phyloP scores from a whole-genome alignment of 345 rosid species.

The Reutealis trisperma region DNA sequence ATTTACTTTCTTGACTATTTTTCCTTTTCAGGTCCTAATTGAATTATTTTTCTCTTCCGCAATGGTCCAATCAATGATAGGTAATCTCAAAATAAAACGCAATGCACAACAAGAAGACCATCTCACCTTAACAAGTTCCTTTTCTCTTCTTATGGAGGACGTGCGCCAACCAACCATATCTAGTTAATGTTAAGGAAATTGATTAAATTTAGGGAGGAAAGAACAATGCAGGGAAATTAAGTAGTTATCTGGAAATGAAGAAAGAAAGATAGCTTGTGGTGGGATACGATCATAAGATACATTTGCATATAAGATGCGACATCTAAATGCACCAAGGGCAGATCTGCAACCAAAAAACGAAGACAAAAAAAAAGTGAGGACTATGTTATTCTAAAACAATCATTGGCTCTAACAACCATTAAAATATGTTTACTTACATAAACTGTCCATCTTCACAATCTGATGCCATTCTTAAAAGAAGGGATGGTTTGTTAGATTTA shows the following conservation, averaged over 20 bases:
- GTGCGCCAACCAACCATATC: conserved; percentile 99
- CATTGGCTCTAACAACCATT: conserved; percentile 4
- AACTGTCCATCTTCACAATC: conserved; percentile 72
- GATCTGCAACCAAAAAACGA: conserved; percentile 46
- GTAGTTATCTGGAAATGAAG: neutral
- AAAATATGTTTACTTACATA: conserved; percentile 51
- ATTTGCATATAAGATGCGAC: conserved; percentile 79
- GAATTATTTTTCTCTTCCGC: neutral
- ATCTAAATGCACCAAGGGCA: conserved; percentile 74
- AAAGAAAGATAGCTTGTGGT: conserved; percentile 6
- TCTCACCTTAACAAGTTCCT: conserved; percentile 78
- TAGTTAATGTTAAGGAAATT: conserved; percentile 51
- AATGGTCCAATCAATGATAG: neutral
- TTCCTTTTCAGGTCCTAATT: conserved; percentile 1
- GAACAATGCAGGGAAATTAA: conserved; percentile 9
- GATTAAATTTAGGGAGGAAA: conserved; percentile 5
- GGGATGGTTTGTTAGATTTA: conserved; percentile 78
- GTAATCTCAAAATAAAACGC: neutral
- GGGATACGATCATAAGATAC: conserved; percentile 99
- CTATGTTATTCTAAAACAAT: conserved; percentile 13
- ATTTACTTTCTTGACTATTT: neutral
- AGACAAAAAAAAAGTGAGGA: conserved; percentile 9
- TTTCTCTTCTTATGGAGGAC: conserved; percentile 92
- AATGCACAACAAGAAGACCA: neutral
- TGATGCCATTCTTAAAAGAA: conserved; percentile 88